Evolutionary conservation across 1,139 yeast genomes (phyloP).

Genomic region (Sugiyamaella xylanicola): DNA sequence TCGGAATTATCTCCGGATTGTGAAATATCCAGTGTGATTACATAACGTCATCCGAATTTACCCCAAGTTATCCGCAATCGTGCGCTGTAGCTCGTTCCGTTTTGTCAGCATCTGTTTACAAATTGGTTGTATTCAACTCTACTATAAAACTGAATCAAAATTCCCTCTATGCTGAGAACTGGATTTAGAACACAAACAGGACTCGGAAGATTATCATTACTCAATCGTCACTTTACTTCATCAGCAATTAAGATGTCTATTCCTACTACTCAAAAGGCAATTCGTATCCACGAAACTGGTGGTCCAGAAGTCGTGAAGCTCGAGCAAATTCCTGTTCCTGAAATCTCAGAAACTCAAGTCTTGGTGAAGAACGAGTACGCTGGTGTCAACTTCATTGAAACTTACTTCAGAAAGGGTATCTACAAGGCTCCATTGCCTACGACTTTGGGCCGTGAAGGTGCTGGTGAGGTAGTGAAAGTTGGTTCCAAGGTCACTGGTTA

Average conservation of each 20-base stretch:
- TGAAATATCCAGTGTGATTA: not conserved
- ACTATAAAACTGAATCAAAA: not conserved
- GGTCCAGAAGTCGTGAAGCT: conserved; percentile 58
- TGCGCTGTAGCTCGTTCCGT: not conserved
- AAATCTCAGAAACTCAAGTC: conserved; percentile 55
- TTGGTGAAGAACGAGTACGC: conserved; percentile 70
- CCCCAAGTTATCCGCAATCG: not conserved
- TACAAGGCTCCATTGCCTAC: conserved; percentile 65
- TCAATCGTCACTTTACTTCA: conserved; percentile 10
- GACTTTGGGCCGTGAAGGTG: conserved; percentile 80
- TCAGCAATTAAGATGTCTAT: conserved; percentile 33
- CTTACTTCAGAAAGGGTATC: conserved; percentile 76
- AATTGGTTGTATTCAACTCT: too few relatives aligned
- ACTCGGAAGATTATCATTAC: conserved; percentile 2
- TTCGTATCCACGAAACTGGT: conserved; percentile 57
- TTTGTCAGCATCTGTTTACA: not conserved
- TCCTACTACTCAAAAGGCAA: conserved; percentile 63
- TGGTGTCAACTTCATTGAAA: conserved; percentile 82
- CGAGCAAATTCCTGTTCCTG: conserved; percentile 59
- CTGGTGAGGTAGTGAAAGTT: conserved; percentile 69
- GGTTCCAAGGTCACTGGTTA: conserved; percentile 62
- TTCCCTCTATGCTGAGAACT: not conserved
- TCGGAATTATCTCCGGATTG: not conserved
- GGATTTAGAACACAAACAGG: not conserved
- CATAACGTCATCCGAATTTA: not conserved